Evolutionary conservation across 2,329 filamentous ascomycete species (phyloP).

Genomic region (Dendrostoma leiphaemia): DNA sequence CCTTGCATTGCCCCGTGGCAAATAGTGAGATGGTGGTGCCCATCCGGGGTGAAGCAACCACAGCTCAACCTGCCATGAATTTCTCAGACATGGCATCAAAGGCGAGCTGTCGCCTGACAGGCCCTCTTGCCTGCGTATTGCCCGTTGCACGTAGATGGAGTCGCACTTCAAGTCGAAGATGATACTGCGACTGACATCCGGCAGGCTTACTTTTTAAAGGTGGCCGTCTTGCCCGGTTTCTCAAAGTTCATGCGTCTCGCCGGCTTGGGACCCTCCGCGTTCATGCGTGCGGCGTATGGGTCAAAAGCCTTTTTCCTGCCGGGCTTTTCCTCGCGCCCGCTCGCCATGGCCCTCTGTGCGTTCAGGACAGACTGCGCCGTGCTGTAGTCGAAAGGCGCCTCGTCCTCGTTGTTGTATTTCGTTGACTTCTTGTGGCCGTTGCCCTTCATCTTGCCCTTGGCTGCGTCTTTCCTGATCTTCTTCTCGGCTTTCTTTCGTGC

Average conservation of each 20-base stretch:
- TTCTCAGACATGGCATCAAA: too few relatives aligned
- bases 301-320: conserved; percentile 29
- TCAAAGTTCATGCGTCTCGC: conserved; percentile 31
- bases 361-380: conserved; percentile 32
- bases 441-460: conserved; percentile 19
- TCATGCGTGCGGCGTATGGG: conserved; percentile 29
- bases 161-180: not conserved
- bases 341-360: conserved; percentile 22
- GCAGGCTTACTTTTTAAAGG: conserved; percentile 37
- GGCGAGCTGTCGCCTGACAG: too few relatives aligned
- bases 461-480: conserved; percentile 18
- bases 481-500: conserved; percentile 20
- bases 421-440: conserved; percentile 5
- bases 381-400: conserved; percentile 35
- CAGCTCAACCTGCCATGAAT: too few relatives aligned
- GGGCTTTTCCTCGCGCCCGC: conserved; percentile 20
- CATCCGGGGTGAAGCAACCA: too few relatives aligned
- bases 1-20: too few relatives aligned
- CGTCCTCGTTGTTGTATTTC: conserved; percentile 20
- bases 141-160: too few relatives aligned
- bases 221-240: conserved; percentile 32
- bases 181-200: too few relatives aligned
- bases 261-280: conserved; percentile 28
- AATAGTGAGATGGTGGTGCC: too few relatives aligned
- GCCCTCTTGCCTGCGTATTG: too few relatives aligned